These are phyloP conservation scores for Arachnomyces sp. DNA, from an alignment of 2,329 filamentous ascomycete genomes.

Conservation along the genomic window DNA sequence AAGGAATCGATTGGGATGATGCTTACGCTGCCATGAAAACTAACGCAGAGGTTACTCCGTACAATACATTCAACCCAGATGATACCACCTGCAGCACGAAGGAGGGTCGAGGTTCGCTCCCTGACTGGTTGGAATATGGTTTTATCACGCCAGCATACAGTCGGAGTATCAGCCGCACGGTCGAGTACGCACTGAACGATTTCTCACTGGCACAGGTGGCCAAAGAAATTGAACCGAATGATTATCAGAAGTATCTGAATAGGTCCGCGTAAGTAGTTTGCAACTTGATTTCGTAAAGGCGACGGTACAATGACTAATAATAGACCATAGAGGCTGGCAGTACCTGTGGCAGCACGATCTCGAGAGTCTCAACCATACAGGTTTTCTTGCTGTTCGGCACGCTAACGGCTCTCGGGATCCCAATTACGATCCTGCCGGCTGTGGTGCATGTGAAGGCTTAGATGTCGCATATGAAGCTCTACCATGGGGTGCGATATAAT, in stretches of 20 bases:
- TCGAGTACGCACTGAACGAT: conserved; percentile 61
- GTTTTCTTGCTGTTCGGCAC: conserved; percentile 56
- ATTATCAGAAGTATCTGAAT: conserved; percentile 27
- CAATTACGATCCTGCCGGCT: conserved; percentile 43
- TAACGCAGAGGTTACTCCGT: conserved; percentile 57
- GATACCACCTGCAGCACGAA: conserved; percentile 55
- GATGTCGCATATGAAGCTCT: conserved; percentile 55
- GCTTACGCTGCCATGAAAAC: conserved; percentile 58
- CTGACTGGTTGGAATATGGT: conserved; percentile 59
- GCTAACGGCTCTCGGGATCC: conserved; percentile 43
- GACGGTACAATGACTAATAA: too few relatives aligned
- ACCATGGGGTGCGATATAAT: conserved; percentile 42
- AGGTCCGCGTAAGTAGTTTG: too few relatives aligned
- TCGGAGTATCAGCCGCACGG: conserved; percentile 56
- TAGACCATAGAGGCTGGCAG: conserved; percentile 13
- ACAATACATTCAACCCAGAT: conserved; percentile 50
- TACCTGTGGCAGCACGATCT: conserved; percentile 11
- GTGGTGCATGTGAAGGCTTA: conserved; percentile 60
- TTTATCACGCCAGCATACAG: conserved; percentile 55
- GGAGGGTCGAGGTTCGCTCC: conserved; percentile 60
- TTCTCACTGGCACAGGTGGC: conserved; percentile 55
- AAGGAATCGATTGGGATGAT: conserved; percentile 57
- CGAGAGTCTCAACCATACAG: conserved; percentile 21
- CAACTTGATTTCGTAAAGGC: too few relatives aligned
- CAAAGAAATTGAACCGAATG: conserved; percentile 40